Evolutionary conservation across 208 protist genomes (phyloP).

Genomic region (Trypanosoma avium): DNA sequence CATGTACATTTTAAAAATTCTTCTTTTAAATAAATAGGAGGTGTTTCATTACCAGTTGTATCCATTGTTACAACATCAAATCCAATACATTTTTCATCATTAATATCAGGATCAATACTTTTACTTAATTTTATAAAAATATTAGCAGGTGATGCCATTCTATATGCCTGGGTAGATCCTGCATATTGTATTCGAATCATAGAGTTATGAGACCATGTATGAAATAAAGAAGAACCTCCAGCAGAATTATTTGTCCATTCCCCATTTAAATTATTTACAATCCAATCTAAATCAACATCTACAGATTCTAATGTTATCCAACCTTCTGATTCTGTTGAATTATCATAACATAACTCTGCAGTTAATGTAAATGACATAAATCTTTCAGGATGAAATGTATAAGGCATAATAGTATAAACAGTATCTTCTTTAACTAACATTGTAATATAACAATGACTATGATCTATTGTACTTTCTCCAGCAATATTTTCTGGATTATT

Average conservation of each 20-base stretch:
- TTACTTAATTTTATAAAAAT: constrained; percentile 71
- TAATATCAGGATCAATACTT: constrained; percentile 58
- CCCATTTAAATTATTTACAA: constrained; percentile 32
- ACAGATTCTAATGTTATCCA: constrained; percentile 72
- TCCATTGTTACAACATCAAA: constrained; percentile 62
- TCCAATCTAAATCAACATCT: constrained; percentile 72
- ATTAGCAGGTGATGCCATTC: constrained; percentile 31
- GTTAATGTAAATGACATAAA: constrained; percentile 47
- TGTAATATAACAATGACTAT: constrained; percentile 40
- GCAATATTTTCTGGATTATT: constrained; percentile 39
- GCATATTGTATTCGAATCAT: constrained; percentile 43
- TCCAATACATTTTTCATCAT: constrained; percentile 71
- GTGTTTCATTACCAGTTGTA: constrained; percentile 24
- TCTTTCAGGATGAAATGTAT: constrained; percentile 73
- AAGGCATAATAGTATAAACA: constrained; percentile 82
- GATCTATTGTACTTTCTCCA: constrained; percentile 56
- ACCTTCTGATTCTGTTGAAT: constrained; percentile 37
- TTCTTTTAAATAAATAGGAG: constrained; percentile 45
- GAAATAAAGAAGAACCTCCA: constrained; percentile 34
- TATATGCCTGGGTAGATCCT: constrained; percentile 22
- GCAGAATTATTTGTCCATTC: constrained; percentile 52
- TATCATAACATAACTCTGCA: constrained; percentile 45
- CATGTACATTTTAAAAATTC: constrained; percentile 37
- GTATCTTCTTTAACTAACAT: constrained; percentile 33
- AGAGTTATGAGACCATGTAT: constrained; percentile 75